A percentile compares a stretch with the other conserved stretches of the same genome.
These are phyloP conservation scores for Colletotrichum paranaense DNA, from an alignment of 2,329 filamentous ascomycete genomes.

Conservation along the genomic window DNA sequence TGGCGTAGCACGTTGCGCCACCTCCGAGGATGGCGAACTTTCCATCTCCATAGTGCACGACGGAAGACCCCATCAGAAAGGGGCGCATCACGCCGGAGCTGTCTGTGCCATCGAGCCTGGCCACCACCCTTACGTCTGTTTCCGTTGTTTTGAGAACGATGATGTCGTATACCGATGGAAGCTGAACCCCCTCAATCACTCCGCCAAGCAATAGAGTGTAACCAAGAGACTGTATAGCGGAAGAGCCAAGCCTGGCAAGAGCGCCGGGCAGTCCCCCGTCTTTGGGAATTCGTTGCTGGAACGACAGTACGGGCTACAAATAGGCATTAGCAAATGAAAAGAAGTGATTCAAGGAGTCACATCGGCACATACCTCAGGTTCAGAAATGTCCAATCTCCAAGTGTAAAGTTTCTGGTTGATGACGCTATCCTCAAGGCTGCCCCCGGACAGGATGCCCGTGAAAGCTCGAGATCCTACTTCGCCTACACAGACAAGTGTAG, in stretches of 20 bases:
- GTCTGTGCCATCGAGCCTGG: constrained; percentile 54
- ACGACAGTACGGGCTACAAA: constrained; percentile 14
- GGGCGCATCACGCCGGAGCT: constrained; percentile 56
- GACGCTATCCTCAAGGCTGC: constrained; percentile 73
- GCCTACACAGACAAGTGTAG: constrained; percentile 47
- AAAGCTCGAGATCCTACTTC: constrained; percentile 46
- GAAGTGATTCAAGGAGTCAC: background rate
- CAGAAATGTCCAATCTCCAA: constrained; percentile 67
- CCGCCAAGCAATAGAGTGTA: constrained; percentile 56
- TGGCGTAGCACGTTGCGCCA: constrained; percentile 89
- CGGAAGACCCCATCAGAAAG: constrained; percentile 77
- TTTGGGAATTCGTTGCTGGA: background rate
- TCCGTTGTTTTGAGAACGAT: constrained; percentile 41
- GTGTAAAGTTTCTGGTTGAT: constrained; percentile 72
- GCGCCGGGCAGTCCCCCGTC: background rate
- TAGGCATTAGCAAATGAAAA: background rate
- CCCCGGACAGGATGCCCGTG: constrained; percentile 76
- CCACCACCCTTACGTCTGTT: constrained; percentile 42
- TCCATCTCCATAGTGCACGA: constrained; percentile 56
- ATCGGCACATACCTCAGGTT: constrained; percentile 47
- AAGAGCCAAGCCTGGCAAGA: constrained; percentile 57
- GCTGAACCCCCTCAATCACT: constrained; percentile 52
- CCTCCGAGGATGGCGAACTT: constrained; percentile 77
- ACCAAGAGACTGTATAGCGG: constrained; percentile 43
- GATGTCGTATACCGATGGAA: constrained; percentile 64